Conservation (phyloP, 805 yeast genomes). For the Candida ortonii region DNA sequence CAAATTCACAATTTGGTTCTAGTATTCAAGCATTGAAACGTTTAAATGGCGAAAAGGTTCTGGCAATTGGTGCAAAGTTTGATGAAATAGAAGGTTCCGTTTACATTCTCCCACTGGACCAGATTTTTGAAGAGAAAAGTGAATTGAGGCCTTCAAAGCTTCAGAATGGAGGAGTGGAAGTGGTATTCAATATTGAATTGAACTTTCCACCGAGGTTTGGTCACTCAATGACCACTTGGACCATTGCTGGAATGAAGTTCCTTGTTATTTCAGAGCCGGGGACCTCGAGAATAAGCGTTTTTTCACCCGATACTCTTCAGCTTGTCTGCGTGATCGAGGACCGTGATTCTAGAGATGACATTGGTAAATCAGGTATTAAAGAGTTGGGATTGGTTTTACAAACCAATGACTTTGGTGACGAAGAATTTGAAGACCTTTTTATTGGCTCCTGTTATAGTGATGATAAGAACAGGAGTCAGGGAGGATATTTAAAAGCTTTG, state of each 20-base stretch:
- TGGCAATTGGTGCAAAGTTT: constrained; percentile 52
- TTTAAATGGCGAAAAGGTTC: constrained; percentile 31
- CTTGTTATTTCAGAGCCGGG: constrained; percentile 55
- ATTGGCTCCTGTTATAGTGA: constrained; percentile 42
- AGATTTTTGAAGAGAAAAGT: constrained; percentile 18
- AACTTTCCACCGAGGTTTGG: constrained; percentile 44
- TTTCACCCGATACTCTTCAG: constrained; percentile 8
- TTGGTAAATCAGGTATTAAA: constrained; percentile 43
- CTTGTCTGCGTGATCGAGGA: constrained; percentile 22
- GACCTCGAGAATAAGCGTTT: constrained; percentile 40
- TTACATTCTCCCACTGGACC: constrained; percentile 41
- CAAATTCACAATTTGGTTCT: constrained; percentile 46
- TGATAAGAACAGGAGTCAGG: constrained; percentile 26
- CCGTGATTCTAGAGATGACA: constrained; percentile 23
- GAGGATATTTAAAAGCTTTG: constrained; percentile 36
- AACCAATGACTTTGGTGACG: constrained; percentile 34
- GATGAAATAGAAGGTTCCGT: constrained; percentile 44
- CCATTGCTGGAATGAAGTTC: constrained; percentile 30
- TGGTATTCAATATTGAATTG: no score
- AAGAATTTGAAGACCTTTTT: constrained; percentile 40
- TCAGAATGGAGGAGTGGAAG: no score
- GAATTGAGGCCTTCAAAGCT: no score
- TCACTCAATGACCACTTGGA: constrained; percentile 31
- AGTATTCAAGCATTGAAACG: constrained; percentile 43
- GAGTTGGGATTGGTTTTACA: constrained; percentile 36